Evolutionary conservation across 371 early-diverging fungal genomes (phyloP), one percentile per base, ranked within the genome.

Genomic region (Smittium culicis): DNA sequence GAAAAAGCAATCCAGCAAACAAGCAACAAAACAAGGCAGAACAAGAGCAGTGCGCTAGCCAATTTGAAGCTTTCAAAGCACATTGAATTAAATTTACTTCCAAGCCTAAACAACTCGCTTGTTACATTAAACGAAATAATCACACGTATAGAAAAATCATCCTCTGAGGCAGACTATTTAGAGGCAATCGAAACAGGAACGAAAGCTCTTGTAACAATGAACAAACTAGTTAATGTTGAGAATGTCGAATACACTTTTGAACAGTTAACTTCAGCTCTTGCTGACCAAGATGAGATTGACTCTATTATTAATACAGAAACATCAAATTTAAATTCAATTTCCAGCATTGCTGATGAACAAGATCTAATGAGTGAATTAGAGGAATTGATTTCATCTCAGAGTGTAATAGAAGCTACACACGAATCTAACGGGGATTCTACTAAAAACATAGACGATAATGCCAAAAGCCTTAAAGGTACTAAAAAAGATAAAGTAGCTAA

Each of bases 191-290:
- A 5, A 62, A 25, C 5, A 20, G 62, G 62, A 62, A 62, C 35
- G 8, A 8, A 5, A 20, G 62, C 62, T 62, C 29, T 62, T 5
- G 30, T 28, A 31, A 2, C 5, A 5, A 29, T 62, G 8, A 32
- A 8, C 20, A 5, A 32, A 24, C 5, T 27, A 34, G 8, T 62
- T 14, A 31, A 32, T 62, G 16, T 3, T 2, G 62, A 62, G 8
- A 62, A 62, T 62, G 25, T 62, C 14, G 35, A 8, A 35, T 16
- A 14, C 3, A 62, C 62, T 3, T 62, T 62, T 62, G 62, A 62
- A 5, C 5, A 32, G 2, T 35, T 62, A 29, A 31, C 62, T 16
- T 11, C 11, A 34, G 62, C 29, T 34, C 30, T 62, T 27, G 29
- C 2, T 24, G 30, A 62, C 30, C 62, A 62, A 35, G 8, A 16